Conservation (phyloP, 1,284 basidiomycete species). For the Sporisorium reilianum region DNA sequence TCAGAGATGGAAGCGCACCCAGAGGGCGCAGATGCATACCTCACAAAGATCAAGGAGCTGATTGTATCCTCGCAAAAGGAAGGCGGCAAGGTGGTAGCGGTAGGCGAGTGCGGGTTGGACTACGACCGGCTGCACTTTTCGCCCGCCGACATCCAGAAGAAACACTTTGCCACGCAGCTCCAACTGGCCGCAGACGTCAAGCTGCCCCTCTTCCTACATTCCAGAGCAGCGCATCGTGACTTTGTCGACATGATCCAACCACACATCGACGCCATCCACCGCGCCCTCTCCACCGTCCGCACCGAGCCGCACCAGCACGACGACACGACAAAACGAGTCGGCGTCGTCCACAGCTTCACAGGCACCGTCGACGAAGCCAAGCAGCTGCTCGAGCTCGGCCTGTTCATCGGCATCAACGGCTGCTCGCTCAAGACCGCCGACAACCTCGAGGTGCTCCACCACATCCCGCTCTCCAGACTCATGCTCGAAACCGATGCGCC, state of each 20-base stretch:
- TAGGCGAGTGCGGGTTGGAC: constrained; percentile 90
- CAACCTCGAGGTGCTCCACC: constrained; percentile 76
- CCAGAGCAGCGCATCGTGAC: constrained; percentile 76
- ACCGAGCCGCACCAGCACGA: constrained; percentile 14
- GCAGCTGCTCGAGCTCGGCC: constrained; percentile 75
- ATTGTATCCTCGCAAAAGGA: constrained; percentile 16
- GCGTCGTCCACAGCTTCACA: constrained; percentile 87
- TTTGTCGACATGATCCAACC: constrained; percentile 76
- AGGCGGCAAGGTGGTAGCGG: constrained; percentile 72
- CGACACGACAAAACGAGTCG: constrained; percentile 32
- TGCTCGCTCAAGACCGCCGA: constrained; percentile 85
- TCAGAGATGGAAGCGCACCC: constrained; percentile 77
- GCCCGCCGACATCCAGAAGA: constrained; percentile 76
- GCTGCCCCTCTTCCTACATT: constrained; percentile 87
- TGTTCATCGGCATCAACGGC: constrained; percentile 79
- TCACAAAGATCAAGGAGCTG: constrained; percentile 71
- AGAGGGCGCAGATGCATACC: constrained; percentile 76
- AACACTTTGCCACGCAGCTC: constrained; percentile 80
- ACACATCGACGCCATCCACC: constrained; percentile 25
- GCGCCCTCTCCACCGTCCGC: background rate
- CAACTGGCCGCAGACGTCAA: constrained; percentile 78
- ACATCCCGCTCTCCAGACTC: constrained; percentile 77
- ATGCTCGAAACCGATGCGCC: constrained; percentile 79
- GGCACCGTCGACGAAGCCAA: constrained; percentile 77
- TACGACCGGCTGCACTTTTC: constrained; percentile 86